Evolutionary conservation across 2,329 filamentous ascomycete species (phyloP).

Genomic region (Fusarium marasasianum): DNA sequence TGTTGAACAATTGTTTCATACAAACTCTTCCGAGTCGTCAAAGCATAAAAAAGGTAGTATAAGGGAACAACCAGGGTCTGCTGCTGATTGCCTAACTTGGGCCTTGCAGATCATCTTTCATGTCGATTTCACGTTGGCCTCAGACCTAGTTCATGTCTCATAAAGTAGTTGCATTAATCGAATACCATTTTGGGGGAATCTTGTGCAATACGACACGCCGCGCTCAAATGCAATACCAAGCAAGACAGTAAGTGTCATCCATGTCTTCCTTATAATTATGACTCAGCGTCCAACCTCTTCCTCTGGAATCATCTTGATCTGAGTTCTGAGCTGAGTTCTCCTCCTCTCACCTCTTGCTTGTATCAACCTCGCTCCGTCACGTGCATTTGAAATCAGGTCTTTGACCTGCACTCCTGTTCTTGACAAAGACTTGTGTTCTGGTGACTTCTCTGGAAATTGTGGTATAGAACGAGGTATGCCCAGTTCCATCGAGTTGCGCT

Average conservation of each 20-base stretch:
- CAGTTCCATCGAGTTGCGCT: constrained; percentile 30
- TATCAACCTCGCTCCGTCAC: constrained; percentile 34
- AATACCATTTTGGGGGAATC: constrained; percentile 21
- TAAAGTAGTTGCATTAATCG: not conserved
- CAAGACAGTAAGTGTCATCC: not conserved
- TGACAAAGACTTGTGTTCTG: constrained; percentile 17
- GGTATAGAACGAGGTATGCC: constrained; percentile 14
- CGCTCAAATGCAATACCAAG: constrained; percentile 30
- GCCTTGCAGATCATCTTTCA: not conserved
- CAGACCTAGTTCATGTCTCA: not conserved
- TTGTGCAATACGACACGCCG: constrained; percentile 21
- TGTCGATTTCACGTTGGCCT: not conserved
- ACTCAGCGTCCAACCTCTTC: constrained; percentile 20
- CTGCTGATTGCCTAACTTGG: not conserved
- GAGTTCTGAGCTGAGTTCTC: constrained; percentile 49
- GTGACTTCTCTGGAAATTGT: constrained; percentile 3
- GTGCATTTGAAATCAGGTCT: constrained; percentile 38
- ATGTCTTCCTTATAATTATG: not conserved
- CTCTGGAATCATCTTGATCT: constrained; percentile 50
- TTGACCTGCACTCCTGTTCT: constrained; percentile 40
- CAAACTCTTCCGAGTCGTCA: not conserved
- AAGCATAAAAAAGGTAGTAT: not conserved
- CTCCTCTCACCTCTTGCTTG: constrained; percentile 46
- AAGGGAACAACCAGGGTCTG: not conserved
- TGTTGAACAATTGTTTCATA: not conserved